phyloP scores from a whole-genome alignment of 495 filamentous ascomycete species.

The Penicillium alfredii region DNA sequence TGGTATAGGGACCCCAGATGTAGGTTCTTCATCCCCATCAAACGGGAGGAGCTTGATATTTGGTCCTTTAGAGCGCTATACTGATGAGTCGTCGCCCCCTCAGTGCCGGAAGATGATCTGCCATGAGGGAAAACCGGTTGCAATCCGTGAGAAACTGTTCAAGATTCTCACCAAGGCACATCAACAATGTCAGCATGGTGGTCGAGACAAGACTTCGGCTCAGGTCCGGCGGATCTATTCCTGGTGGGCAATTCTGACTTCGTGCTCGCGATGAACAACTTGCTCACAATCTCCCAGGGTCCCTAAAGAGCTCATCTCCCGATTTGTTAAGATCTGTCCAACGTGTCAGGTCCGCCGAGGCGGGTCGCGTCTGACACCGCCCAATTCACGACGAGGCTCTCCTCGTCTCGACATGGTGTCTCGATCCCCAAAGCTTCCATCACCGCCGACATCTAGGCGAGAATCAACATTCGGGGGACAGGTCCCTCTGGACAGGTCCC shows the following conservation, averaged over 20 bases:
- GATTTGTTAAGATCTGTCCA: constrained; percentile 52
- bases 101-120: constrained; percentile 46
- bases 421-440: constrained; percentile 39
- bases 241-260: constrained; percentile 38
- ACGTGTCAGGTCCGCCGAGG: constrained; percentile 45
- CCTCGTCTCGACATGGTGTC: constrained; percentile 33
- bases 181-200: constrained; percentile 53
- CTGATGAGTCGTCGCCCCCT: too few relatives aligned
- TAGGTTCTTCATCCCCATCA: constrained; percentile 19
- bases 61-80: too few relatives aligned
- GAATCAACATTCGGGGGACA: constrained; percentile 30
- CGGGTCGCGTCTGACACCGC: constrained; percentile 40
- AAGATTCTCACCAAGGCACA: constrained; percentile 52
- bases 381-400: constrained; percentile 40
- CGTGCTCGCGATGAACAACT: background rate
- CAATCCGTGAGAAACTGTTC: constrained; percentile 53
- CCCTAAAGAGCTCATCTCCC: constrained; percentile 53
- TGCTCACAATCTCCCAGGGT: constrained; percentile 37
- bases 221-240: constrained; percentile 53
- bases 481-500: constrained; percentile 23
- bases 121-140: constrained; percentile 55
- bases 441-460: constrained; percentile 33
- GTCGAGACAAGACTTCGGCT: constrained; percentile 55
- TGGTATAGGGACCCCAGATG: constrained; percentile 30
- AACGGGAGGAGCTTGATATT: background rate